A percentile compares a stretch with the other conserved stretches of the same genome.
Conservation (phyloP, 805 yeast species). For the Zygosaccharomyces kombuchaensis region DNA sequence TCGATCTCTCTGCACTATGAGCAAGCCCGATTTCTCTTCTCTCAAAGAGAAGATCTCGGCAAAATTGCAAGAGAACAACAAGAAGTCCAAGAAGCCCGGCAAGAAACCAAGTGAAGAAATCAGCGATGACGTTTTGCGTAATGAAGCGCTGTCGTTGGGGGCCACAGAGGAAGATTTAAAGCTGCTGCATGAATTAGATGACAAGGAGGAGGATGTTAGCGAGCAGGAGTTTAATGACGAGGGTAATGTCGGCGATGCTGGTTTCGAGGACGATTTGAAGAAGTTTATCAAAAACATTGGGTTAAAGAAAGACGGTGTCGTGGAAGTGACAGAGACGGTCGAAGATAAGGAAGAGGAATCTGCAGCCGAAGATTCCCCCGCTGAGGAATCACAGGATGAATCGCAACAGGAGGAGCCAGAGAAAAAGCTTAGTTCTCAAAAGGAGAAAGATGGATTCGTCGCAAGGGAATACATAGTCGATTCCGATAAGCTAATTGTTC, state of each 20-base stretch:
- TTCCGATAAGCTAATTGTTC: slow-evolving; percentile 52
- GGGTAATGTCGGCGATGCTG: slow-evolving; percentile 37
- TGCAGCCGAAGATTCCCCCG: slow-evolving; percentile 18
- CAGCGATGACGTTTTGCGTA: slow-evolving; percentile 42
- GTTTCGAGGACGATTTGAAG: slow-evolving; percentile 50
- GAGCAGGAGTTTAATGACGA: slow-evolving; percentile 40
- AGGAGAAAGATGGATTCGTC: slow-evolving; percentile 32
- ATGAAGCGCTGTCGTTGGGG: slow-evolving; percentile 76
- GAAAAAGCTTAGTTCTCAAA: slow-evolving; percentile 15
- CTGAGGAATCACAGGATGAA: slow-evolving; percentile 21
- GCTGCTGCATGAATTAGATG: slow-evolving; percentile 51
- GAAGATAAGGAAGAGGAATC: slow-evolving; percentile 33
- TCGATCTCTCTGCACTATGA: slow-evolving; percentile 6
- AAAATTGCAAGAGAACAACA: slow-evolving; percentile 39
- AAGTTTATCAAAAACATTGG: slow-evolving; percentile 67
- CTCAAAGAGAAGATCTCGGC: slow-evolving; percentile 61
- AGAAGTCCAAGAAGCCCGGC: slow-evolving; percentile 23
- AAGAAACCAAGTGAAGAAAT: slow-evolving; percentile 23
- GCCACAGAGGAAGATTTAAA: slow-evolving; percentile 81
- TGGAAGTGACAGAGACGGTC: slow-evolving; percentile 36
- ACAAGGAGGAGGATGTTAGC: slow-evolving; percentile 45
- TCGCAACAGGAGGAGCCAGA: slow-evolving; percentile 22
- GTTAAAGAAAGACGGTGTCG: slow-evolving; percentile 37
- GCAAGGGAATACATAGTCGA: slow-evolving; percentile 41
- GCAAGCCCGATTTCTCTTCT: slow-evolving; percentile 40